Evolutionary conservation across 352 stramenopile species (phyloP), one percentile per base, ranked within the genome.

Genomic region (Phytophthora sojae): DNA sequence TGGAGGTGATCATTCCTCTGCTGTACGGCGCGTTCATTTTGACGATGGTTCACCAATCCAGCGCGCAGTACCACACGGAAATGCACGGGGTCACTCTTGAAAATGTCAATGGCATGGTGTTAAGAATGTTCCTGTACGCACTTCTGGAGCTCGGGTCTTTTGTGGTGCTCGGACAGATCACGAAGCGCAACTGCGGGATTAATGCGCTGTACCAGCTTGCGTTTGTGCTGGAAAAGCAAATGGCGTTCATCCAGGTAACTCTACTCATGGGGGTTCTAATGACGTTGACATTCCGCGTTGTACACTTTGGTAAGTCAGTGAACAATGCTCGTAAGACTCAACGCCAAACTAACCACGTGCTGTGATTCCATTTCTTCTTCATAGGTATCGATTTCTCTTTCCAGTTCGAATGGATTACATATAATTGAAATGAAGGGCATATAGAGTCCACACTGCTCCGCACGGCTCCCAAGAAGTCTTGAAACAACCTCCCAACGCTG

Each of bases 31-130:
- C 19, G 0, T 76, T 44, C 15, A 57, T 60, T 35, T 4, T 56
- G 7, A 23, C 37, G 11, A 52, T 71, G 51, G 12, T 68, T 5
- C 29, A 58, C 2, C 37, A 73, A 19, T 58, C 69, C 1, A 78
- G 71, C 47, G 56, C 55, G 2, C 4, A 64, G 30, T 81, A 73
- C 57, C 73, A 81, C 49, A 52, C 64, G n/a, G 67, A 74, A 49
- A 56, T 75, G 11, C 26, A 64, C 6, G 21, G 26, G 5, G 62
- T 76, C 14, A 30, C 35, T 2, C 26, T 6, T 1, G 25, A 54
- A 17, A 44, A 51, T 6, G 39, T 72, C 21, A 45, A 23, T 0
- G 7, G 8, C 5, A 61, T 44, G 17, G 49, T 69, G 3, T 30
- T 30, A n/a, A 66, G 57, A 25, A 53, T 73, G 23, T 50, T 51